A percentile compares a stretch with the other conserved stretches of the same genome.
Conservation (phyloP, 2,329 filamentous ascomycete species). For the Phyllosticta citrichinensis region DNA sequence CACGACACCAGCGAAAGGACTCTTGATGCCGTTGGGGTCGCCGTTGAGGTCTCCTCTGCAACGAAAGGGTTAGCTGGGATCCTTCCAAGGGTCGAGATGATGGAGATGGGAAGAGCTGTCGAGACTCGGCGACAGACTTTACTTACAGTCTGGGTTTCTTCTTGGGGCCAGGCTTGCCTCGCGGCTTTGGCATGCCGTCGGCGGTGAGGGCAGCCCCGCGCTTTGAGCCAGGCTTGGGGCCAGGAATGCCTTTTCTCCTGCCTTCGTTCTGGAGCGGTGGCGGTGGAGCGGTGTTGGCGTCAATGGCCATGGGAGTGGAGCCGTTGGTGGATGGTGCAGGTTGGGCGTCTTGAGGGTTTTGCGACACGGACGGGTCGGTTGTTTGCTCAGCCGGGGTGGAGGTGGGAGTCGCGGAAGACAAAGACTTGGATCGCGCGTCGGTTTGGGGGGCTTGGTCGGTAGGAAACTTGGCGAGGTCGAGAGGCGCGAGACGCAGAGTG, state of each 20-base stretch:
- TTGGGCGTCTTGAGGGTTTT: constrained; percentile 28
- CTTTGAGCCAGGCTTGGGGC: constrained; percentile 56
- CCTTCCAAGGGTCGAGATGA: constrained; percentile 25
- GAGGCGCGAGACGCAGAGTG: constrained; percentile 24
- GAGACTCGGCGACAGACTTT: neutral
- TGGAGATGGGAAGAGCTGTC: neutral
- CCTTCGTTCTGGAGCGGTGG: constrained; percentile 39
- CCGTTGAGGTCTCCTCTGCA: constrained; percentile 42
- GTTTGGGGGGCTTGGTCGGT: constrained; percentile 12
- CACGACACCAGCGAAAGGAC: constrained; percentile 30
- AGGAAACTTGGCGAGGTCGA: constrained; percentile 19
- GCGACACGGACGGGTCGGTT: constrained; percentile 5
- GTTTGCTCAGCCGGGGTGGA: constrained; percentile 23
- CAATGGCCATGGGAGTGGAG: constrained; percentile 10
- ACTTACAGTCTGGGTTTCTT: constrained; percentile 92
- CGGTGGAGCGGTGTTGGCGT: constrained; percentile 23
- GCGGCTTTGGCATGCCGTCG: constrained; percentile 57
- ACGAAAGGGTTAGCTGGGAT: neutral
- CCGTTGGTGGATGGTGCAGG: constrained; percentile 26
- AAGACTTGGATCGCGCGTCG: constrained; percentile 26
- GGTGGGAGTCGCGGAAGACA: constrained; percentile 27
- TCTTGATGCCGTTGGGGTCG: constrained; percentile 26
- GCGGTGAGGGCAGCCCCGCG: constrained; percentile 39
- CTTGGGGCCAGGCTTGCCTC: constrained; percentile 89
- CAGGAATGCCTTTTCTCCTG: constrained; percentile 69